These are phyloP conservation scores for Pezicula neosporulosa DNA, from an alignment of 2,329 filamentous ascomycete species.

Conservation along the genomic window DNA sequence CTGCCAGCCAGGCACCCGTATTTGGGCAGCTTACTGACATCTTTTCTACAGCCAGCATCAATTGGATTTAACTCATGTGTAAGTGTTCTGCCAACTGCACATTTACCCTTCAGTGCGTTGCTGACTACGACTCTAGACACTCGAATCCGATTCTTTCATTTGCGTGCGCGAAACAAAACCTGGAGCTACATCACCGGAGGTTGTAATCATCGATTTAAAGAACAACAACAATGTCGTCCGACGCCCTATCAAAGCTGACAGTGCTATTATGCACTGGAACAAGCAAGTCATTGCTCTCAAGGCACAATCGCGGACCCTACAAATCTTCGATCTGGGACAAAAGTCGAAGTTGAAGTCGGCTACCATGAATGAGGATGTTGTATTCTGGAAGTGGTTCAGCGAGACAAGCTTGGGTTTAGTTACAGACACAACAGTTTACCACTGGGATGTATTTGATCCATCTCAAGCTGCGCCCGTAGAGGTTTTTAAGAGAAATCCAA, in stretches of 20 bases:
- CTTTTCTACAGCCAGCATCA: conserved; percentile 53
- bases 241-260: conserved; percentile 97
- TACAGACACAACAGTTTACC: conserved; percentile 86
- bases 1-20: conserved; percentile 17
- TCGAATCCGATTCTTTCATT: conserved; percentile 96
- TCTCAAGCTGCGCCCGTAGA: conserved; percentile 78
- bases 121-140: conserved; percentile 58
- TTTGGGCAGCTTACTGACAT: conserved; percentile 18
- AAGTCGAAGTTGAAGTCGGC: conserved; percentile 96
- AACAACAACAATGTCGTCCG: conserved; percentile 94
- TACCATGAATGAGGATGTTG: conserved; percentile 94
- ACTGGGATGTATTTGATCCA: conserved; percentile 95
- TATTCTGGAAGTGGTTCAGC: conserved; percentile 99
- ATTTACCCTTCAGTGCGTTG: conserved; percentile 5
- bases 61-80: conserved; percentile 89
- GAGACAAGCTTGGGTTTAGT: conserved; percentile 85
- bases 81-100: conserved; percentile 35
- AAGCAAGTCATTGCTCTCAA: conserved; percentile 96
- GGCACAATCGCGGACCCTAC: conserved; percentile 88
- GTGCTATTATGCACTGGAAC: conserved; percentile 99
- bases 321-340: conserved; percentile 92
- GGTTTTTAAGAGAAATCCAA: conserved; percentile 90
- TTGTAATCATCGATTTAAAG: conserved; percentile 97
- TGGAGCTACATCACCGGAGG: conserved; percentile 80
- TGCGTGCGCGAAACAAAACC: conserved; percentile 94